These are phyloP conservation scores for Chrysopogon serrulatus DNA, from an alignment of 176 grass and related monocot species.

Conservation along the genomic window DNA sequence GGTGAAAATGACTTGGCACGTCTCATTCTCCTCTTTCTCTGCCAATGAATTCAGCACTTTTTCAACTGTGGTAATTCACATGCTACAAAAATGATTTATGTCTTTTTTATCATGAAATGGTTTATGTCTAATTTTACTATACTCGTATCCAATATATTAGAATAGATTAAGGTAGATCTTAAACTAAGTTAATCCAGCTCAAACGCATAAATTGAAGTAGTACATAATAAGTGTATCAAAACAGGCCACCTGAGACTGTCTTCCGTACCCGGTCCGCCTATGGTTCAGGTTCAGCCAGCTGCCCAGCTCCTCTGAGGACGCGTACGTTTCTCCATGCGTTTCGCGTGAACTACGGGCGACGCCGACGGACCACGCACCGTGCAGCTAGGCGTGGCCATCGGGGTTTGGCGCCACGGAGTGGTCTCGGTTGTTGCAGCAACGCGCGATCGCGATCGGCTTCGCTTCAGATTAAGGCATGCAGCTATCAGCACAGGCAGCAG, in stretches of 20 bases:
- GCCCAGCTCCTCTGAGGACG: neutral
- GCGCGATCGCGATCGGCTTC: constrained; percentile 20
- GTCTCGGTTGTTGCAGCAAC: constrained; percentile 32
- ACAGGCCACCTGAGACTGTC: neutral
- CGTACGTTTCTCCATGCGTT: neutral
- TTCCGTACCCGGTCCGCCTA: neutral
- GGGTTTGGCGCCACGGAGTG: constrained; percentile 10
- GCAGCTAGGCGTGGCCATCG: constrained; percentile 20
- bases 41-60: too few relatives aligned
- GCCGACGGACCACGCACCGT: neutral
- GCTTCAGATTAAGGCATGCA: constrained; percentile 24
- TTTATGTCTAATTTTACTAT: too few relatives aligned
- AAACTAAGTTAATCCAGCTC: too few relatives aligned
- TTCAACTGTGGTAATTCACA: too few relatives aligned
- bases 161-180: too few relatives aligned
- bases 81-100: too few relatives aligned
- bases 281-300: neutral
- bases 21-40: too few relatives aligned
- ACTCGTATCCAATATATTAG: too few relatives aligned
- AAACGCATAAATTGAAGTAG: too few relatives aligned
- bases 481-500: neutral
- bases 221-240: neutral
- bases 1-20: neutral
- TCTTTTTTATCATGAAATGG: too few relatives aligned
- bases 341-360: neutral